Evolutionary conservation across 2,329 filamentous ascomycete genomes (phyloP).

Genomic region (Plenodomus lindquistii): DNA sequence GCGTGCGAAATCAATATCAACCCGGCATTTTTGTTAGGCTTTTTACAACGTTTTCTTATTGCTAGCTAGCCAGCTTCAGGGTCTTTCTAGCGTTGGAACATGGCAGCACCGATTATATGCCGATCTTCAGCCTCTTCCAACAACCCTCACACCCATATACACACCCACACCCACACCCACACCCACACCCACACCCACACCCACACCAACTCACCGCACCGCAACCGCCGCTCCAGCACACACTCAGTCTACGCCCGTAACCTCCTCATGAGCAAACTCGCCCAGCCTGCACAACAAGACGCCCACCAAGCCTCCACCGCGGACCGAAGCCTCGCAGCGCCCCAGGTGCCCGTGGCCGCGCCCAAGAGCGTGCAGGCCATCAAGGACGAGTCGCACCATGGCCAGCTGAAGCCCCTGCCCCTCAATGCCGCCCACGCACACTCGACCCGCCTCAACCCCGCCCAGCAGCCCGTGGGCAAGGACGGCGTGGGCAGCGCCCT

Average conservation of each 20-base stretch:
- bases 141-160: neutral
- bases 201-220: slow-evolving; percentile 9
- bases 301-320: slow-evolving; percentile 17
- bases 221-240: slow-evolving; percentile 44
- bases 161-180: neutral
- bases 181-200: neutral
- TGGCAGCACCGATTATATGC: no score
- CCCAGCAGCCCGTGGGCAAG: slow-evolving; percentile 18
- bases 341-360: slow-evolving; percentile 13
- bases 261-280: slow-evolving; percentile 54
- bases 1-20: no score
- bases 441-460: slow-evolving; percentile 11
- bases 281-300: slow-evolving; percentile 24
- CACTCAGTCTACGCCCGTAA: slow-evolving; percentile 56
- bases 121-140: neutral
- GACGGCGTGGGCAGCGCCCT: slow-evolving; percentile 58
- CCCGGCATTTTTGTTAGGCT: no score
- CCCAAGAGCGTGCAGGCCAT: slow-evolving; percentile 30
- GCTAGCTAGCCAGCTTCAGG: neutral
- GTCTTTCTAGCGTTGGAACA: no score
- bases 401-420: slow-evolving; percentile 38
- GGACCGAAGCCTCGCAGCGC: slow-evolving; percentile 19
- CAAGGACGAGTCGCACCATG: slow-evolving; percentile 26
- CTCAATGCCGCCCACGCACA: slow-evolving; percentile 13
- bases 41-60: no score